Evolutionary conservation across 805 yeast species (phyloP), one percentile per base, ranked within the genome.

Genomic region (Pichia heedii): DNA sequence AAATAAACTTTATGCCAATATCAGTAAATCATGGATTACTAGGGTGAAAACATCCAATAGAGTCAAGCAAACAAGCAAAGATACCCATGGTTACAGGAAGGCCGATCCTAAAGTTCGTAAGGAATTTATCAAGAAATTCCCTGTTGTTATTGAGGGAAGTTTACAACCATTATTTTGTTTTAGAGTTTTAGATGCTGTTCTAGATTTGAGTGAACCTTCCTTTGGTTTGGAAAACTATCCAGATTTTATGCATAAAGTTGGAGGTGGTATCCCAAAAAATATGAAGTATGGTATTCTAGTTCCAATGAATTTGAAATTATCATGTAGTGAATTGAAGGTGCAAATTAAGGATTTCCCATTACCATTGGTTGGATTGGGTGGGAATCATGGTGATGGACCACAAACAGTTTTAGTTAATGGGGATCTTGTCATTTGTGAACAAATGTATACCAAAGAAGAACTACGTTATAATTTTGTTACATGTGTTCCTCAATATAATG

Each of bases 391-490:
- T 13, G 64, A 60, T 37, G 22, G 24, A 1, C 62, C 67, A 0
- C 54, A 58, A 22, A 54, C 69, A 15, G 61, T 61, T 9, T 45
- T 48, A 11, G 57, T 73, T 13, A 44, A 51, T 4, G 77, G 77
- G 24, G 79, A 79, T 53, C 35, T 79, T 26, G 76, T 76, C 1
- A 64, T 81, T 44, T 78, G 78, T 39, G 88, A 81, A 48, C 74
- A 71, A 47, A 65, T 77, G 60, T 77, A 70, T 57, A 78, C 76
- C 3, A 79, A 79, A 2, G 61, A 61, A 18, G 66, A 61, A 46
- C 36, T 61, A 16, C 46, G 66, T 40, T 61, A 56, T 50, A 61
- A 58, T 37, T 78, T 77, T 56, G 77, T 80, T 4, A 76, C 81
- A 0, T 72, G 74, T 26, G 69, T 70, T 7, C 60, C 63, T 2